Conservation (phyloP, 257 asterid genomes). For the Lycium barbarum region DNA sequence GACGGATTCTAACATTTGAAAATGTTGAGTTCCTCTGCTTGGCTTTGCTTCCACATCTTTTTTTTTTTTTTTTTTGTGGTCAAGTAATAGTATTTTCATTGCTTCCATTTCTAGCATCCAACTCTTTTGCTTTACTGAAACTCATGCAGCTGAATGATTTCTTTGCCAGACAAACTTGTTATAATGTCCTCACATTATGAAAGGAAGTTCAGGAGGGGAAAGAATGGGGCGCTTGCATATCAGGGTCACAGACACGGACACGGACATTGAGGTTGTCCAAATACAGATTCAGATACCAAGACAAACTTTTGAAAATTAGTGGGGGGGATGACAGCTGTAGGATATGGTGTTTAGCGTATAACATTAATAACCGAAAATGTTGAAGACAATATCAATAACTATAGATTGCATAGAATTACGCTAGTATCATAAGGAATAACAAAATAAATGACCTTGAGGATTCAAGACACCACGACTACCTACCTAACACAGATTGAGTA, state of each 20-base stretch:
- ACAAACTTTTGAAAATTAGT: neutral
- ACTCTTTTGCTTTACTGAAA: constrained; percentile 5
- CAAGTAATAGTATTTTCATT: neutral
- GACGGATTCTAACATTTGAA: constrained; percentile 3
- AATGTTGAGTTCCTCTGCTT: constrained; percentile 10
- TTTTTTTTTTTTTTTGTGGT: too few species aligned
- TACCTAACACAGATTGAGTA: neutral
- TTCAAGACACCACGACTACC: neutral
- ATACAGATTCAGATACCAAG: neutral
- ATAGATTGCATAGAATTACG: neutral
- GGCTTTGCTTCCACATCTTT: neutral
- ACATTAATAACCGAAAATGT: too few species aligned
- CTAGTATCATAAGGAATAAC: neutral
- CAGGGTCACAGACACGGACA: neutral
- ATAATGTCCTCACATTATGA: constrained; percentile 9
- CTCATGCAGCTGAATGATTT: constrained; percentile 8
- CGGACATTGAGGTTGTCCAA: too few species aligned
- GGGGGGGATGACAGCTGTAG: neutral
- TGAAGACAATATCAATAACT: neutral
- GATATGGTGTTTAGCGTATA: too few species aligned
- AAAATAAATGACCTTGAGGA: neutral
- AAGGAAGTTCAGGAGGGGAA: constrained; percentile 5
- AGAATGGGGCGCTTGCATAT: neutral
- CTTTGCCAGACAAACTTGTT: neutral
- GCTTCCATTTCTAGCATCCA: constrained; percentile 4